Conservation (phyloP, 129 eudicot species). For the Heracleum sosnowskyi region DNA sequence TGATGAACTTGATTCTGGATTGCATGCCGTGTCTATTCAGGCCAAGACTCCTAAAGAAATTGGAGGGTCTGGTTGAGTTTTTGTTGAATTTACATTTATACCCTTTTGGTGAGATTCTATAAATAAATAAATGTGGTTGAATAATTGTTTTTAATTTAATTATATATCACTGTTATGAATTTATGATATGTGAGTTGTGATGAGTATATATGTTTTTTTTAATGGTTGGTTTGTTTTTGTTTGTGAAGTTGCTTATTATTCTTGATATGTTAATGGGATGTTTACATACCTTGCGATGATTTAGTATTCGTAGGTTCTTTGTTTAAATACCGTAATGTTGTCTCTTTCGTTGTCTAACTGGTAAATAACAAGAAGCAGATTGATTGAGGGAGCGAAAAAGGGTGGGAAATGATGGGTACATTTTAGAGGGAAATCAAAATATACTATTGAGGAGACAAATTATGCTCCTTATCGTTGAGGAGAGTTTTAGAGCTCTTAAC, state of each 20-base stretch:
- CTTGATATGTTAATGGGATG: neutral
- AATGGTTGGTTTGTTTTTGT: neutral
- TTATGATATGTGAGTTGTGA: neutral
- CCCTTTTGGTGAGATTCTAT: neutral
- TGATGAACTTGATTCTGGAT: slow-evolving; percentile 46
- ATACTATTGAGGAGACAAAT: no score
- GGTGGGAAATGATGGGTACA: no score
- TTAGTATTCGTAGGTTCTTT: no score
- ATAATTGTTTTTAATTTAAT: neutral
- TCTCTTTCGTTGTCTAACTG: no score
- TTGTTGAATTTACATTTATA: neutral
- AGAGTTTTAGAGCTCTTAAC: no score
- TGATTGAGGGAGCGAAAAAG: no score
- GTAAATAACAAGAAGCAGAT: no score
- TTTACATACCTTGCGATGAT: no score
- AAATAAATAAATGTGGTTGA: neutral
- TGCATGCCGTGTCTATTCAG: slow-evolving; percentile 46
- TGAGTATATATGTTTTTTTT: neutral
- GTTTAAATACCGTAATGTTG: no score
- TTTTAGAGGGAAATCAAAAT: no score
- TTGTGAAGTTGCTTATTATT: neutral
- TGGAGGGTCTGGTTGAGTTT: neutral
- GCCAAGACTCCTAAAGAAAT: slow-evolving; percentile 53
- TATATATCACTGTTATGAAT: neutral
- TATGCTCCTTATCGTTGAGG: no score